Percentiles rank a stretch among this genome's conserved stretches.
Conservation (phyloP, 768 basidiomycete species). For the Leccinum imitatum region DNA sequence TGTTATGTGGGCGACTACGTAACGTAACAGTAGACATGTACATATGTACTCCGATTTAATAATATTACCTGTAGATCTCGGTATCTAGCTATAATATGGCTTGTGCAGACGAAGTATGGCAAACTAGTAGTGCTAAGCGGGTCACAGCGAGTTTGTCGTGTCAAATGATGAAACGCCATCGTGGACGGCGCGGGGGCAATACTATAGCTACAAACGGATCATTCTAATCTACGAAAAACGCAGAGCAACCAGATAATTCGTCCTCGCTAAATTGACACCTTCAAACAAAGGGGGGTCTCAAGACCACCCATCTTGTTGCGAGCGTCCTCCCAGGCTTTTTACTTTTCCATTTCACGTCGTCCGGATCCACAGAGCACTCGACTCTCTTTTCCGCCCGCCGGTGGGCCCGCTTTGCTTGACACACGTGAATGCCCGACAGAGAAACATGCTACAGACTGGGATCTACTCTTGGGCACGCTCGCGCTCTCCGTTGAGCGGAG, state of each 20-base stretch:
- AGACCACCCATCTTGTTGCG: slow-evolving; percentile 22
- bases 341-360: background rate
- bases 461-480: background rate
- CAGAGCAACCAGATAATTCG: slow-evolving; percentile 11
- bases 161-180: background rate
- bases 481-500: slow-evolving; percentile 3
- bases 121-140: background rate
- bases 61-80: background rate
- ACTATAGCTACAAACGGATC: background rate
- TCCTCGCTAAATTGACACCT: slow-evolving; percentile 8
- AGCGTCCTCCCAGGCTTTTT: slow-evolving; percentile 3
- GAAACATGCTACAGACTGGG: background rate
- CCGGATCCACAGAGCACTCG: background rate
- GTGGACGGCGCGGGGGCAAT: background rate
- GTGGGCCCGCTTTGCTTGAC: background rate
- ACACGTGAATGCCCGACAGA: background rate
- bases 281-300: slow-evolving; percentile 23
- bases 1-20: too few species aligned
- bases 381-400: background rate
- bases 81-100: background rate
- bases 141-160: background rate
- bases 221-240: background rate
- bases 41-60: background rate
- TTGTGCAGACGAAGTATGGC: background rate
- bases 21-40: background rate